Percentiles rank a stretch among this genome's conserved stretches.
phyloP scores from a whole-genome alignment of 2,329 filamentous ascomycete species.

The Boeremia lycopersici region DNA sequence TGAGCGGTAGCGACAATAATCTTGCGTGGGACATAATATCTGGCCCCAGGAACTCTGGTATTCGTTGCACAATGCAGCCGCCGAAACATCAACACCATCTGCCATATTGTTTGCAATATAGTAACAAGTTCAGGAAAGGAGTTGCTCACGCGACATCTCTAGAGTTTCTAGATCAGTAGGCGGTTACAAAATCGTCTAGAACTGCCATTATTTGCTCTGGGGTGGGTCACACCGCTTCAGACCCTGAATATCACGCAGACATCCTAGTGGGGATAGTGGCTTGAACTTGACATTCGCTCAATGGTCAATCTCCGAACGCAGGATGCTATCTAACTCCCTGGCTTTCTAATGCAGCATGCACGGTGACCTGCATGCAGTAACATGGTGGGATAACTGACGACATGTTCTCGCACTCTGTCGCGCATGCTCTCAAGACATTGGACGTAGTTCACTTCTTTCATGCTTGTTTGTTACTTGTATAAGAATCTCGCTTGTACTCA shows the following conservation, averaged over 20 bases:
- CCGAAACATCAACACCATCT: not conserved
- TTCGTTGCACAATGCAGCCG: not conserved
- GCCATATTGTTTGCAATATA: not conserved
- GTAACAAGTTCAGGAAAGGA: constrained; percentile 13
- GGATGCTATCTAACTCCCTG: not conserved
- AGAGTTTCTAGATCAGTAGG: constrained; percentile 1
- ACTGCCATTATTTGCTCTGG: constrained; percentile 2
- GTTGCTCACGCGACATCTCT: constrained; percentile 34
- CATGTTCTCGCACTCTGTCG: too few species aligned
- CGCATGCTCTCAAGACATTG: not conserved
- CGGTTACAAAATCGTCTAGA: not conserved
- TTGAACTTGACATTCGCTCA: constrained; percentile 17
- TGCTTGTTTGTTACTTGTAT: not conserved
- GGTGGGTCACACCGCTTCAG: constrained; percentile 33
- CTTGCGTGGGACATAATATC: not conserved
- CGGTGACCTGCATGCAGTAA: not conserved
- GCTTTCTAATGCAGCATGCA: not conserved
- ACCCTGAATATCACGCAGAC: constrained; percentile 24
- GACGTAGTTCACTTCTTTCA: not conserved
- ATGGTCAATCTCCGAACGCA: not conserved
- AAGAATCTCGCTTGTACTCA: constrained; percentile 14
- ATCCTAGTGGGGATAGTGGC: constrained; percentile 15
- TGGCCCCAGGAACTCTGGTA: not conserved
- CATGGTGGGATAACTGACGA: too few species aligned
- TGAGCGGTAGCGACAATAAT: not conserved